A percentile compares a stretch with the other conserved stretches of the same genome.
These are phyloP conservation scores for Cicer bijugum DNA, from an alignment of 306 rosid genomes.

Conservation along the genomic window DNA sequence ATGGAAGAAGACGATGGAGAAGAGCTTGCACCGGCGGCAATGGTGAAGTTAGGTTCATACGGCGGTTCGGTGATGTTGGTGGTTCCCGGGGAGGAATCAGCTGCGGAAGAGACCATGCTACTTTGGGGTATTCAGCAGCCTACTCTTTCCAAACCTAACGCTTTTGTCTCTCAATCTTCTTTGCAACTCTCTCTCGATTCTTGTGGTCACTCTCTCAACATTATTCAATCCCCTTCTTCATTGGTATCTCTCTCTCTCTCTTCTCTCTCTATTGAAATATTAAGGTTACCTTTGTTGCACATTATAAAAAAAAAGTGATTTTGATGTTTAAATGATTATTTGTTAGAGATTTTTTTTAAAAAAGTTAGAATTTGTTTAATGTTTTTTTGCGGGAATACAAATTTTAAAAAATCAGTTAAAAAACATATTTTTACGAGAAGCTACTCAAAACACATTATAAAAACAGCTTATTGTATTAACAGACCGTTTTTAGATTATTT, in stretches of 20 bases:
- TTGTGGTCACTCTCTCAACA: conserved; percentile 83
- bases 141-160: conserved; percentile 70
- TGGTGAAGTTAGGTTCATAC: conserved; percentile 59
- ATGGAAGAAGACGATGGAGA: conserved; percentile 35
- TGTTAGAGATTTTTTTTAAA: too few species aligned
- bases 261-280: background rate
- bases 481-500: too few species aligned
- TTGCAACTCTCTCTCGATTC: conserved; percentile 66
- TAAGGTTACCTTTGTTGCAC: too few species aligned
- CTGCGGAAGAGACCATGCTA: conserved; percentile 84
- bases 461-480: too few species aligned
- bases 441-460: too few species aligned
- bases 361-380: too few species aligned
- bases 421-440: too few species aligned
- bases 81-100: conserved; percentile 54
- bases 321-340: too few species aligned
- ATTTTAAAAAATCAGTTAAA: too few species aligned
- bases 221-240: conserved; percentile 89
- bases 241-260: conserved; percentile 49
- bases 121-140: conserved; percentile 89
- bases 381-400: too few species aligned
- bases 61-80: conserved; percentile 56
- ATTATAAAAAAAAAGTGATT: too few species aligned
- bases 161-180: conserved; percentile 77
- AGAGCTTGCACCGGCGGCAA: conserved; percentile 36